Percentiles rank a stretch among this genome's conserved stretches.
Conservation (phyloP, 371 early-diverging fungal genomes). For the Fennellomyces sp. region DNA sequence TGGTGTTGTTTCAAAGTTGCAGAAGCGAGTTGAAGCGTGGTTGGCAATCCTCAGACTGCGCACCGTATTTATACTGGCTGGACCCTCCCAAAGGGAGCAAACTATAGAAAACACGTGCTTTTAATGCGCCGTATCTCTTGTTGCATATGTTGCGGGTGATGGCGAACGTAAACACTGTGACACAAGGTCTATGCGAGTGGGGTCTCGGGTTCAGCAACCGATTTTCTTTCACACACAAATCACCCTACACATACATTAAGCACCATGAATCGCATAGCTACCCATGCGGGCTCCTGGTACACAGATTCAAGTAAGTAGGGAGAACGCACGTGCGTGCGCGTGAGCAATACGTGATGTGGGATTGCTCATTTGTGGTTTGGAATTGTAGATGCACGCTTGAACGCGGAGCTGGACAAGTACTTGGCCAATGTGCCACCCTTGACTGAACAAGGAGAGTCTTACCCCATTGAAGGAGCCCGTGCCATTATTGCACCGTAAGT, state of each 20-base stretch:
- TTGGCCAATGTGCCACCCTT: conserved; percentile 48
- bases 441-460: conserved; percentile 30
- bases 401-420: conserved; percentile 56
- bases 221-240: too few species aligned
- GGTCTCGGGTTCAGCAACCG: too few species aligned
- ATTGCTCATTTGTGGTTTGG: too few species aligned
- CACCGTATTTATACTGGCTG: neutral
- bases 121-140: neutral
- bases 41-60: too few species aligned
- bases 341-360: too few species aligned
- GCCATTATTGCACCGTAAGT: conserved; percentile 88
- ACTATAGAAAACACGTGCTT: neutral
- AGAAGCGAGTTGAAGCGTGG: too few species aligned
- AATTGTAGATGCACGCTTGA: conserved; percentile 24
- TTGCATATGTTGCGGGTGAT: too few species aligned
- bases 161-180: too few species aligned
- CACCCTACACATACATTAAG: neutral
- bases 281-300: conserved; percentile 89
- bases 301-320: conserved; percentile 43
- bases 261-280: conserved; percentile 40
- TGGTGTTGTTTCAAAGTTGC: too few species aligned
- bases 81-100: neutral
- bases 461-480: conserved; percentile 60
- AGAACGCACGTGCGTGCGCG: too few species aligned
- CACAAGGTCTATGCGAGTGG: too few species aligned